Evolutionary conservation across 2,329 filamentous ascomycete species (phyloP).

Genomic region (Beauveria asiatica): DNA sequence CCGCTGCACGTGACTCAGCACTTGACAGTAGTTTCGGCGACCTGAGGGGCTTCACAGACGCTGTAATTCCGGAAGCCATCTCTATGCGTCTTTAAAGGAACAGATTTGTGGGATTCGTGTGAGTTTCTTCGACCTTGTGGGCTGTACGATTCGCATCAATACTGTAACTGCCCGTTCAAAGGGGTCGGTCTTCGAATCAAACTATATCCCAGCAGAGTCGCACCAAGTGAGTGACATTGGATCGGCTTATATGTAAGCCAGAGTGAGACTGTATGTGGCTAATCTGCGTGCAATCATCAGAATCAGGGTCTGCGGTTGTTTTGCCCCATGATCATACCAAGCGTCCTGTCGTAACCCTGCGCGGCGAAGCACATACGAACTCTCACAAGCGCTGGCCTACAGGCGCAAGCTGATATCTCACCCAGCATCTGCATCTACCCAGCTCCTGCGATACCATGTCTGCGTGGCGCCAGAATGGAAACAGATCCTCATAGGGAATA

Average conservation of each 20-base stretch:
- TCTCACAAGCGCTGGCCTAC: constrained; percentile 1
- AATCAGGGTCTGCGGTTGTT: not conserved
- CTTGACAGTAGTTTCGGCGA: constrained; percentile 10
- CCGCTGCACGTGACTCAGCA: constrained; percentile 6
- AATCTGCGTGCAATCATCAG: not conserved
- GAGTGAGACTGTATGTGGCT: constrained; percentile 4
- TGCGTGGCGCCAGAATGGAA: constrained; percentile 4
- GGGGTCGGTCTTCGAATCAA: not conserved
- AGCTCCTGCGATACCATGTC: constrained; percentile 2
- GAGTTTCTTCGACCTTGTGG: not conserved
- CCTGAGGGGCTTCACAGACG: constrained; percentile 11
- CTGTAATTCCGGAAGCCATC: constrained; percentile 5
- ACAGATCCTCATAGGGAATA: constrained; percentile 6
- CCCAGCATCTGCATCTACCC: not conserved
- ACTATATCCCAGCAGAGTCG: constrained; percentile 1
- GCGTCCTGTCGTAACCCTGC: not conserved
- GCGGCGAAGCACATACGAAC: constrained; percentile 2
- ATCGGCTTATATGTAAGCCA: constrained; percentile 7
- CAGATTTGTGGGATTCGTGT: not conserved
- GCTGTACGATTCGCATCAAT: not conserved
- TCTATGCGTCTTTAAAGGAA: not conserved
- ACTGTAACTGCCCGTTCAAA: not conserved
- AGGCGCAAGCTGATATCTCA: not conserved
- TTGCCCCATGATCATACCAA: not conserved
- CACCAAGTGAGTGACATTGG: constrained; percentile 11